Evolutionary conservation across 345 rosid species (phyloP), one percentile per base, ranked within the genome.

Genomic region (Lepidium sativum): DNA sequence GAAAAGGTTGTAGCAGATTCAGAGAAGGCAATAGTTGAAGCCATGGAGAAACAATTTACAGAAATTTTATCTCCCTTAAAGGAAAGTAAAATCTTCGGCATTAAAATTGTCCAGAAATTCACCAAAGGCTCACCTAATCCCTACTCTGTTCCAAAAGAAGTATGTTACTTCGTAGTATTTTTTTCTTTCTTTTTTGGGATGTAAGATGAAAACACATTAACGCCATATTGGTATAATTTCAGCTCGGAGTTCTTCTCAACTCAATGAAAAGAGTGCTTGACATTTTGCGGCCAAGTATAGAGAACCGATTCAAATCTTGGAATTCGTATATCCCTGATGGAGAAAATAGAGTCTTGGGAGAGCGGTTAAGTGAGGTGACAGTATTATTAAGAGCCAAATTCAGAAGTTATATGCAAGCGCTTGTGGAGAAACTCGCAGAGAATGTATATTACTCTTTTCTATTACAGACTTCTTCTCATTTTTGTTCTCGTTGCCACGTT

Each of bases 231-330:
- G 54, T 56, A 44, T 44, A 14, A 32, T 34, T 64, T 65, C 87
- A 89, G 97, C 79, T 87, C 60, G 99, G 97, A 50, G 80, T 90
- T 82, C 78, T 94, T 64, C 63, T 94, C 48, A 94, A 94, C 80
- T 94, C 99, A 40, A 75, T 94, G 88, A 87, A 86, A 78, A 83
- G 97, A 80, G 87, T 94, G 80, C 83, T 94, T 47, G 90, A 83
- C 27, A 74, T 76, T 48, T 68, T 86, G 69, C 85, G 89, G 16
- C 88, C 96, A 4, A 84, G 82, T 73, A 71, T 88, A 54, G 99
- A 90, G 80, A 69, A 78, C 56, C 80, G 79, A 65, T 82, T 94
- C 75, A 90, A 83, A 70, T 68, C 82, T 0, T 94, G 97, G 97
- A 82, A 83, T 39, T 86, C 95, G 16, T 83, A 80, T 74, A 80